phyloP scores from a whole-genome alignment of 2,329 filamentous ascomycete species.

The Aspergillus sp. region DNA sequence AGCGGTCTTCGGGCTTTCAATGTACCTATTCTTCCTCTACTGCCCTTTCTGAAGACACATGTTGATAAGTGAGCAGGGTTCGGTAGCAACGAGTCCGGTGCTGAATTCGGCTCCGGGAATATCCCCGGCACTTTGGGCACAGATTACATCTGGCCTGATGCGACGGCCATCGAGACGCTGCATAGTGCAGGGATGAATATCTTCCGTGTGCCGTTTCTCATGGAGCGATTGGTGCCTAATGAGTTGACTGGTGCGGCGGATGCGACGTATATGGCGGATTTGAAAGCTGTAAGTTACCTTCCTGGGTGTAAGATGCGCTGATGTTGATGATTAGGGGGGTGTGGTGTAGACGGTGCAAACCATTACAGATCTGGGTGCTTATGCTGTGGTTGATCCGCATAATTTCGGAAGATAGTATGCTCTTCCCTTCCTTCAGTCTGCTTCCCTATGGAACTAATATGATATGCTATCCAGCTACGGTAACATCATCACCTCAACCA shows the following conservation, averaged over 20 bases:
- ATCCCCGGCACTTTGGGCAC: slow-evolving; percentile 59
- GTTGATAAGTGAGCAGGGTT: slow-evolving; percentile 33
- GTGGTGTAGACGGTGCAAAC: slow-evolving; percentile 34
- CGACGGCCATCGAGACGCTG: slow-evolving; percentile 53
- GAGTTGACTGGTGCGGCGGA: slow-evolving; percentile 48
- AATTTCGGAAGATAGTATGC: slow-evolving; percentile 55
- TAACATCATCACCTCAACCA: slow-evolving; percentile 40
- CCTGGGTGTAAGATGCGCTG: too few relatives aligned
- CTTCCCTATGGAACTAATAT: not conserved
- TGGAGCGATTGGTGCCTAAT: slow-evolving; percentile 56
- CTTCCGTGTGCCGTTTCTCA: slow-evolving; percentile 58
- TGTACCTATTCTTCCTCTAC: slow-evolving; percentile 1
- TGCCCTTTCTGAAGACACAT: not conserved
- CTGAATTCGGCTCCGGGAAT: slow-evolving; percentile 63
- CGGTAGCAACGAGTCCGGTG: slow-evolving; percentile 60
- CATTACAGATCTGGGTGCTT: slow-evolving; percentile 50
- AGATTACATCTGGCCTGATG: slow-evolving; percentile 65
- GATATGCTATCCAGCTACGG: slow-evolving; percentile 13
- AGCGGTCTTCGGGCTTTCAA: slow-evolving; percentile 15
- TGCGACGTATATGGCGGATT: slow-evolving; percentile 45
- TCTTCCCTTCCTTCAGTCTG: not conserved
- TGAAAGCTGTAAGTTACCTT: slow-evolving; percentile 28
- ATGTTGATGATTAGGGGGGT: not conserved
- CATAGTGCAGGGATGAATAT: slow-evolving; percentile 57
- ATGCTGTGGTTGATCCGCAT: slow-evolving; percentile 61